Percentiles rank a stretch among this genome's conserved stretches.
Evolutionary conservation across 805 yeast genomes (phyloP).

Genomic region (Nakazawaea wyomingensis): DNA sequence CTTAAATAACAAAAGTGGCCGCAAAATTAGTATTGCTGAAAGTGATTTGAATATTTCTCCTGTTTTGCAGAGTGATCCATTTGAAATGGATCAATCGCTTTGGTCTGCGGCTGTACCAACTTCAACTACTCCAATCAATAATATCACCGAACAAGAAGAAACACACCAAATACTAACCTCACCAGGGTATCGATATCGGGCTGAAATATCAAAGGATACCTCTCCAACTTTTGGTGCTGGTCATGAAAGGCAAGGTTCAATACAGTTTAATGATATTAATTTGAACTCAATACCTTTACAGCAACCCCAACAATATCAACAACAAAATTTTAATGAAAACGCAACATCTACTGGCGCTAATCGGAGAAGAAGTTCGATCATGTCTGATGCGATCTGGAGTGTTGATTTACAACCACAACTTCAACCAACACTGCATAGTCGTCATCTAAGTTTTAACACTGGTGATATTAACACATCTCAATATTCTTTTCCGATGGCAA

Average conservation of each 20-base stretch:
- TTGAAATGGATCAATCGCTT: conserved; percentile 11
- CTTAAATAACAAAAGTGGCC: background rate
- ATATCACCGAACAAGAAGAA: too few relatives aligned
- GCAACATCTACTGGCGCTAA: conserved; percentile 10
- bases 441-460: conserved; percentile 17
- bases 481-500: too few relatives aligned
- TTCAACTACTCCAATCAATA: background rate
- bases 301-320: conserved; percentile 3
- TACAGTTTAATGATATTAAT: conserved; percentile 2
- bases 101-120: conserved; percentile 4
- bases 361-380: conserved; percentile 19
- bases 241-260: background rate
- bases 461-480: too few relatives aligned
- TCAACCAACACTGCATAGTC: conserved; percentile 14
- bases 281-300: conserved; percentile 1
- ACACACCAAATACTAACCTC: too few relatives aligned
- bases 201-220: background rate
- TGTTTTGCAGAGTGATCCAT: conserved; percentile 6
- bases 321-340: background rate
- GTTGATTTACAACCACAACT: background rate
- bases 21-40: conserved; percentile 8
- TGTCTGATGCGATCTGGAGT: conserved; percentile 18
- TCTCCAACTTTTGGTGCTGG: conserved; percentile 6
- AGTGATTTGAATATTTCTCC: conserved; percentile 11
- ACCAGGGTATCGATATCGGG: conserved; percentile 1